Conservation (phyloP, 164 flowering plant genomes). For the Sedum album region DNA sequence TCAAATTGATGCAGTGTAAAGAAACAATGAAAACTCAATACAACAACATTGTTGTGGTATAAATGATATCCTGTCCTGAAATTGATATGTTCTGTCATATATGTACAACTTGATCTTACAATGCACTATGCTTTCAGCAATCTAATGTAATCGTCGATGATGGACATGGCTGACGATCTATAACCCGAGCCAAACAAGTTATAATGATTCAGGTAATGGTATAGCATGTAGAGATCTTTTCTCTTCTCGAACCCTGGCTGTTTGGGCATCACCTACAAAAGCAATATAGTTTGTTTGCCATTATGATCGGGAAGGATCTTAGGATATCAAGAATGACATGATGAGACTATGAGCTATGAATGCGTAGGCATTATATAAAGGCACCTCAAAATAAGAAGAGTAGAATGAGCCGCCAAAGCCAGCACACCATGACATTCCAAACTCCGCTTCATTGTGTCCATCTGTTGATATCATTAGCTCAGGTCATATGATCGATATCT, state of each 20-base stretch:
- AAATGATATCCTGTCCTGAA: too few relatives aligned
- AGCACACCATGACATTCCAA: constrained; percentile 99
- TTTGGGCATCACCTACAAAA: constrained; percentile 82
- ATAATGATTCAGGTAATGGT: constrained; percentile 94
- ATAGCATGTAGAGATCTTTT: constrained; percentile 77
- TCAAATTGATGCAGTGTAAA: too few relatives aligned
- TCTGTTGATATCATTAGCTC: constrained; percentile 29
- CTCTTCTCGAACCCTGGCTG: constrained; percentile 83
- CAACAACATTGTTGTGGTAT: too few relatives aligned
- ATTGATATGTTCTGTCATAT: too few relatives aligned
- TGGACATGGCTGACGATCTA: constrained; percentile 83
- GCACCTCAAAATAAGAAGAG: constrained; percentile 85
- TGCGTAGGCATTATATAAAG: not conserved
- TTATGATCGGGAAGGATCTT: not conserved
- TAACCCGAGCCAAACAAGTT: constrained; percentile 94
- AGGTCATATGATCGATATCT: not conserved
- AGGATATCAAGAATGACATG: not conserved
- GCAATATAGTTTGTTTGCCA: not conserved
- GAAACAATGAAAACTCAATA: too few relatives aligned
- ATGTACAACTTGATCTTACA: not conserved
- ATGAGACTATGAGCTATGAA: not conserved
- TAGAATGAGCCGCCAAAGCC: constrained; percentile 92
- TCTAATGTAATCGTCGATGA: constrained; percentile 72
- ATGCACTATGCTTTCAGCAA: constrained; percentile 37
- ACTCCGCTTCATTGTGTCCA: constrained; percentile 96